Evolutionary conservation across 345 rosid genomes (phyloP), one percentile per base, ranked within the genome.

Genomic region (Sisymbrium irio): DNA sequence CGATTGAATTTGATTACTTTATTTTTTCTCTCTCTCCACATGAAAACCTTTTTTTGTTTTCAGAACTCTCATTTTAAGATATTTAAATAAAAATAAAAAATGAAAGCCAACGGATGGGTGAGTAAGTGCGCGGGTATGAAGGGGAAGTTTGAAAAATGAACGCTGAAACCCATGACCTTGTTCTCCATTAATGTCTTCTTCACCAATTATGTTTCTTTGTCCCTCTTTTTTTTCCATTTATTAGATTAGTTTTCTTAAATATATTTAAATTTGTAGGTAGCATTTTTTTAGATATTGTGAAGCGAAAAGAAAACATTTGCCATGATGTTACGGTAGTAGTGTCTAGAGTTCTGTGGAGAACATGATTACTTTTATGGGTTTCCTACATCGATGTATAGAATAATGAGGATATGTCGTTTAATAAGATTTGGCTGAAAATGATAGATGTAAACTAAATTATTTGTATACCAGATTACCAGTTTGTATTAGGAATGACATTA

Each of bases 121-220:
- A 65, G 71, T 58, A 54, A 77, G 89, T 78, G 96, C 63, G 80
- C 80, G 92, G 92, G 85, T 78, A 71, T 82, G 90, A 81, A 61
- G 76, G 67, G 67, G 4, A 41, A 63, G 86, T 86, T 86, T 81
- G 88, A 82, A 86, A 53, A 81, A 79, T 69, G 20, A 77, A 77
- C 82, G 86, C 90, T 84, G 90, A 86, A 86, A 77, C 84, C 67
- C 85, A 86, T 82, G 89, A 7, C 54, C 35, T 46, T 62, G 30
- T 77, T 37, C 57, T 71, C 70, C 75, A 69, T 64, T 70, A 63
- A 33, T 53, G 60, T 36, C 37, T 36, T 47, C 73, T 56, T 59
- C 79, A 30, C 74, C 62, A 46, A 17, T 74, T 66, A 10, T 66
- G 36, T 50, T 67, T 51, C 68, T 42, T 59, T 59, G 44, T 49